Conservation (phyloP, 2,329 filamentous ascomycete species). For the Colletotrichum shisoi region DNA sequence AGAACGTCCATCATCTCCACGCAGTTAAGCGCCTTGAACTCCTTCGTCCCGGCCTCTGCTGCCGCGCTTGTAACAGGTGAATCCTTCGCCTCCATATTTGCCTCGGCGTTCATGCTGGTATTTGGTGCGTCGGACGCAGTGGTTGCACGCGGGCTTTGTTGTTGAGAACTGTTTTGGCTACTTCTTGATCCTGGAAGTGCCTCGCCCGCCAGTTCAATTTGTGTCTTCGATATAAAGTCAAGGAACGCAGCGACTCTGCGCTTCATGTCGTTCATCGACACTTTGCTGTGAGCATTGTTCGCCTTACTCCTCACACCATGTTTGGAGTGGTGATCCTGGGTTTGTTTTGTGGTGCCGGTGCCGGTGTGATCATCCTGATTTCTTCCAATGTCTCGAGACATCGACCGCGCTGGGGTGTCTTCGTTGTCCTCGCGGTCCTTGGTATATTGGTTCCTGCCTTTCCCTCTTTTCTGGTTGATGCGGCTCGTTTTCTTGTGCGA, state of each 20-base stretch:
- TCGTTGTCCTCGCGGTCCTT: slow-evolving; percentile 73
- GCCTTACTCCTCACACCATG: slow-evolving; percentile 61
- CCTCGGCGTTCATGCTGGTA: slow-evolving; percentile 32
- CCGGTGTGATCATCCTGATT: slow-evolving; percentile 50
- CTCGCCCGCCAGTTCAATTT: slow-evolving; percentile 82
- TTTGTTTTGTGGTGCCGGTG: slow-evolving; percentile 49
- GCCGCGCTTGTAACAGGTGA: slow-evolving; percentile 19
- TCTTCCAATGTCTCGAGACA: slow-evolving; percentile 60
- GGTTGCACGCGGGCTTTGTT: slow-evolving; percentile 42
- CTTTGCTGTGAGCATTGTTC: slow-evolving; percentile 67
- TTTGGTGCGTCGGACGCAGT: slow-evolving; percentile 41
- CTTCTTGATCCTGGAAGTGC: slow-evolving; percentile 53
- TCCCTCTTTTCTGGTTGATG: slow-evolving; percentile 71
- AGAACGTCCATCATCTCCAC: slow-evolving; percentile 91
- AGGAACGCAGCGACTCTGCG: slow-evolving; percentile 83
- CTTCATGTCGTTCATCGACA: slow-evolving; percentile 88
- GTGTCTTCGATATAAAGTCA: slow-evolving; percentile 88
- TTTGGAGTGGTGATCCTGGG: slow-evolving; percentile 58
- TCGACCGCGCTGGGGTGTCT: slow-evolving; percentile 65
- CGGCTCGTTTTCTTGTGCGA: slow-evolving; percentile 69
- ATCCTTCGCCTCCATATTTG: slow-evolving; percentile 39
- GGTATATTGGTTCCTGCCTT: slow-evolving; percentile 83
- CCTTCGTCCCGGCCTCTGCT: slow-evolving; percentile 49
- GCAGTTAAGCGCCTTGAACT: slow-evolving; percentile 79
- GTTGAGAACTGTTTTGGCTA: slow-evolving; percentile 44